Evolutionary conservation across 495 filamentous ascomycete genomes (phyloP), one percentile per base, ranked within the genome.

Genomic region (Eremomyces bilateralis): DNA sequence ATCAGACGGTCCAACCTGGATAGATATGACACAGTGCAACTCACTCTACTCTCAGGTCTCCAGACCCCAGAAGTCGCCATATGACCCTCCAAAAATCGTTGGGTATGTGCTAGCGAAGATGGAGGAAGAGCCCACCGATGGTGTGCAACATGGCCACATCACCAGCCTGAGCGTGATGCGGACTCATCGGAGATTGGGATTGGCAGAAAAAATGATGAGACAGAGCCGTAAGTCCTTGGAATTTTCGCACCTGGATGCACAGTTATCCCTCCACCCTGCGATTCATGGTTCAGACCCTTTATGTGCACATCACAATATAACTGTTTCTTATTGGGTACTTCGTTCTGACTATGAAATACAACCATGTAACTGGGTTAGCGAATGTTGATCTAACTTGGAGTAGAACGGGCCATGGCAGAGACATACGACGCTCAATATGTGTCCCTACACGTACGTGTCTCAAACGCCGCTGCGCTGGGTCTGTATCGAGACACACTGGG

Each of bases 81-180:
- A 85, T 47, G 73, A 88, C 47, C 84, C 90, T 37, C 88, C 88
- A 25, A 84, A 91, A 59, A 90, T 95, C 29, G 88, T 95, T n/a
- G 88, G 88, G 41, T 97, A 97, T 56, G 88, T 97, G 12, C 71
- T 97, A 18, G 85, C 88, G 25, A 97, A 97, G 66, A 95, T 97
- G 90, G 88, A 97, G 55, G 88, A 97, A 60, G 88, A 95, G 57
- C 88, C 88, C 1, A 49, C 72, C 39, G 83, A 95, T 54, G 82
- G 82, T 21, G 60, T 90, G 36, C 79, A 74, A 51, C 88, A 94
- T 63, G 88, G 88, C 15, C 88, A 97, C 58, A 97, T 97, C 54
- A 97, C 88, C 2, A 77, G 69, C 53, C 56, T 97, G 41, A 83
- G 75, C 55, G 88, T 97, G 17, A 97, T 95, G 90, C 64, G 88